These are phyloP conservation scores for Trichophyton schoenleinii DNA, from an alignment of 2,329 filamentous ascomycete genomes.

Conservation along the genomic window DNA sequence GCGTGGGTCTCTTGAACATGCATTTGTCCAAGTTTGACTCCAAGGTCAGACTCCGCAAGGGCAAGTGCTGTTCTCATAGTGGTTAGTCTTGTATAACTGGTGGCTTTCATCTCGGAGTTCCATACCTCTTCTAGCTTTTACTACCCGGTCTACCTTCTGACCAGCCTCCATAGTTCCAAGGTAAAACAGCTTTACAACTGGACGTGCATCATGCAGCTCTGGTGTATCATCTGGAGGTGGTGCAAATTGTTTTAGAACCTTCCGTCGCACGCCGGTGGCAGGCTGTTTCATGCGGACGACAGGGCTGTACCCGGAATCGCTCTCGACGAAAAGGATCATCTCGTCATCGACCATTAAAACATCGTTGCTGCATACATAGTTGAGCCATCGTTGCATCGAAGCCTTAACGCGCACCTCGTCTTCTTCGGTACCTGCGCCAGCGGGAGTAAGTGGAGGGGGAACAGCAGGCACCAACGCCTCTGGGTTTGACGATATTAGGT, in stretches of 20 bases:
- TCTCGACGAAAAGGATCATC: constrained; percentile 97
- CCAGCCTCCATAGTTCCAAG: constrained; percentile 91
- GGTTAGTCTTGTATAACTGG: neutral
- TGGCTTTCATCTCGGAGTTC: constrained; percentile 6
- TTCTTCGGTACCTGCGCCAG: constrained; percentile 89
- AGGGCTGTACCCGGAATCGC: constrained; percentile 94
- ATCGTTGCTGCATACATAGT: constrained; percentile 82
- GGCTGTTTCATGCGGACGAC: constrained; percentile 93
- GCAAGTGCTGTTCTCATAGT: constrained; percentile 56
- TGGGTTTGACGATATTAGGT: constrained; percentile 93
- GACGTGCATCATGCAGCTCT: constrained; percentile 78
- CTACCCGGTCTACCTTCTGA: constrained; percentile 88
- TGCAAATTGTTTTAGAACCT: constrained; percentile 95
- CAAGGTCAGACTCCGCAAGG: constrained; percentile 83
- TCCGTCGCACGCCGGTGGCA: constrained; percentile 84
- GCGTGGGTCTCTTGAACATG: constrained; percentile 80
- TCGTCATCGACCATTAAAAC: constrained; percentile 91
- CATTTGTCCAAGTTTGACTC: constrained; percentile 77
- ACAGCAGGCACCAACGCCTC: constrained; percentile 90
- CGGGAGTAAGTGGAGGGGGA: constrained; percentile 84
- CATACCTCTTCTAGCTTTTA: constrained; percentile 80
- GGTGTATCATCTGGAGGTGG: constrained; percentile 94
- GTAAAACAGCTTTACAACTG: constrained; percentile 90
- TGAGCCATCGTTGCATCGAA: constrained; percentile 87
- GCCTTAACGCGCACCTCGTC: constrained; percentile 83